These are phyloP conservation scores for Beta corolliflora DNA, from an alignment of 179 eudicot species.

Conservation along the genomic window DNA sequence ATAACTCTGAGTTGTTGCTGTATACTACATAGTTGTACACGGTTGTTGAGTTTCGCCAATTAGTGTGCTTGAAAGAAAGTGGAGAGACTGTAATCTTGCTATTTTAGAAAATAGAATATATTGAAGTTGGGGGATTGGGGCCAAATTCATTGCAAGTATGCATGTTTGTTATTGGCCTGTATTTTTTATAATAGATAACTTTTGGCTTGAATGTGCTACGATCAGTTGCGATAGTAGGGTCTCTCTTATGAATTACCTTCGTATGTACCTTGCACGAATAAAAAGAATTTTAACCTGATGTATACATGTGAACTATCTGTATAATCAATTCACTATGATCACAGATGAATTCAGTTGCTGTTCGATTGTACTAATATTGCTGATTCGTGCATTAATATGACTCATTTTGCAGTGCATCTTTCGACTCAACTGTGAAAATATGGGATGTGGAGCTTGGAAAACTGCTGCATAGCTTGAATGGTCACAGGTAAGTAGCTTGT, in stretches of 20 bases:
- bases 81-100: neutral
- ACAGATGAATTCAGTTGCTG: constrained; percentile 7
- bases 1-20: neutral
- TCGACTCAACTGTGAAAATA: constrained; percentile 94
- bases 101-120: neutral
- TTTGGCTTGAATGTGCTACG: neutral
- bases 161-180: neutral
- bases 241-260: neutral
- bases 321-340: neutral
- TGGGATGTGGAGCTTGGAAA: constrained; percentile 86
- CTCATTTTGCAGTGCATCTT: constrained; percentile 74
- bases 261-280: neutral
- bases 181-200: neutral
- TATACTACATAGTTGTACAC: neutral
- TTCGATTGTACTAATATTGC: neutral
- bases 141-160: neutral
- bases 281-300: neutral
- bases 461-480: constrained; percentile 68
- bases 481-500: constrained; percentile 65
- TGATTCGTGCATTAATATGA: constrained; percentile 9
- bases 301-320: neutral
- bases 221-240: neutral
- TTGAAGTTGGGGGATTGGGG: neutral
- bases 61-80: neutral
- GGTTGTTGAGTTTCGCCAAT: neutral